Conservation (phyloP, 2,329 filamentous ascomycete species). For the Fusarium hainanense region DNA sequence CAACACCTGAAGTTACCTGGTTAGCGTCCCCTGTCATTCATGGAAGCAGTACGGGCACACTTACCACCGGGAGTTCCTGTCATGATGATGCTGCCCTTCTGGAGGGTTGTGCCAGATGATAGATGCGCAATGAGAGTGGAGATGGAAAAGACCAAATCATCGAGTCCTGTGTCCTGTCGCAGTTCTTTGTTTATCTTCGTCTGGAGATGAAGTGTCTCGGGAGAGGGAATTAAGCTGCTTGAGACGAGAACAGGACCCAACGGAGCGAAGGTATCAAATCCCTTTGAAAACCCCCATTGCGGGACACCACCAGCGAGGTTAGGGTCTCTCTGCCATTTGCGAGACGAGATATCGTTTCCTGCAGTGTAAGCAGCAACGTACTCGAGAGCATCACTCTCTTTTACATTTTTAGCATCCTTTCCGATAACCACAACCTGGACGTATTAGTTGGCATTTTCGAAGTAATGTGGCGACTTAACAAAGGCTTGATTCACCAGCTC, state of each 20-base stretch:
- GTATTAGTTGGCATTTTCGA: rapidly evolving
- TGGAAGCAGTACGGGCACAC: rapidly evolving
- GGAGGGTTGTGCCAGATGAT: slow-evolving; percentile 56
- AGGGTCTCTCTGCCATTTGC: slow-evolving; percentile 64
- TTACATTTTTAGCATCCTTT: slow-evolving; percentile 61
- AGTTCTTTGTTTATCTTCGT: slow-evolving; percentile 61
- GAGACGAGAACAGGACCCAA: slow-evolving; percentile 62
- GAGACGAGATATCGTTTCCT: slow-evolving; percentile 66
- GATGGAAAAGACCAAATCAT: slow-evolving; percentile 60
- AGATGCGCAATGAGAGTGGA: slow-evolving; percentile 52
- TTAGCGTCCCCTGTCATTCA: neutral
- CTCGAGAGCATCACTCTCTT: slow-evolving; percentile 54
- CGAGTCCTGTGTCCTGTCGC: slow-evolving; percentile 55
- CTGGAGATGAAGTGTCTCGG: slow-evolving; percentile 54
- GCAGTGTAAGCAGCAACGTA: slow-evolving; percentile 66
- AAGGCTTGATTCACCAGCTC: slow-evolving; percentile 48
- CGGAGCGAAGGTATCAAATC: slow-evolving; percentile 67
- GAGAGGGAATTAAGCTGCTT: slow-evolving; percentile 55
- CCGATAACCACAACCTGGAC: slow-evolving; percentile 54
- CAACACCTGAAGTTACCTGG: slow-evolving; percentile 49
- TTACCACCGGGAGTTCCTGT: slow-evolving; percentile 55
- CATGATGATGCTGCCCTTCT: slow-evolving; percentile 58
- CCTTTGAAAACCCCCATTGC: slow-evolving; percentile 68
- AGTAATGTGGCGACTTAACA: neutral
- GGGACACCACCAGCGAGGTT: slow-evolving; percentile 61